Base-by-base conservation (phyloP, 805 yeast genomes). In the Danielia oregonensis region DNA sequence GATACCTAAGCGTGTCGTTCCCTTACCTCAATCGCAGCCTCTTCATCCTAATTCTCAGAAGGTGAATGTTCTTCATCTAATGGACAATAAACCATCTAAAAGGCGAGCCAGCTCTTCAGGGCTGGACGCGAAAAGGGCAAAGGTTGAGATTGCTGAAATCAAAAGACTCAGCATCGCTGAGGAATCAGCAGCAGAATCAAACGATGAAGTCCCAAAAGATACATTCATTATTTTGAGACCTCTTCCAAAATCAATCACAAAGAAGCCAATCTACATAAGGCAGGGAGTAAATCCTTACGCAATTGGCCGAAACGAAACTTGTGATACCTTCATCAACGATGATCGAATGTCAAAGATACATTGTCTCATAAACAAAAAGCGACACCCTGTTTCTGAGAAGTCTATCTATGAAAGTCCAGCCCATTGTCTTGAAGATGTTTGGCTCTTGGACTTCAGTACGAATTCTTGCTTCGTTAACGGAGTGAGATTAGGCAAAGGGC, bases 321-420 rank as follows among this genome's bases (percentile, higher is more conserved):
- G 85, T 40, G 79, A 84, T 51, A 70, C 76, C 22, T 66, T 65
- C 27, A 74, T 86, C 12, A 64, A 73, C 21, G 96, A 89, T 46
- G 82, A 73, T 46, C 62, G 96, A 29, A 72, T 91, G 48, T 89
- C 97, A 2, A 85, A 87, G 44, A 68, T 81, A 1, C 97, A 93
- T 58, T 88, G 96, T 56, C 62, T 79, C 19, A 65, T 91, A 10
- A 49, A 69, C 35, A 77, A 77, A 49, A 73, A 78, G 39, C 66
- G 87, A 38, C 86, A 82, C 51, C 79, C 79, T 0, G 72, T 77
- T 3, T 45, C 49, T 6, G 63, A 67, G 19, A 67, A 78, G 21
- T 54, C 62, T 5, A 69, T 80, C 4, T 76, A 65, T 51, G 86
- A 80, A 46, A 76, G 83, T 7, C 87, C 89, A 0, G 88, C 87